Base-by-base conservation (phyloP, 2,329 filamentous ascomycete species). In the Ophiostoma triangulosporum region DNA sequence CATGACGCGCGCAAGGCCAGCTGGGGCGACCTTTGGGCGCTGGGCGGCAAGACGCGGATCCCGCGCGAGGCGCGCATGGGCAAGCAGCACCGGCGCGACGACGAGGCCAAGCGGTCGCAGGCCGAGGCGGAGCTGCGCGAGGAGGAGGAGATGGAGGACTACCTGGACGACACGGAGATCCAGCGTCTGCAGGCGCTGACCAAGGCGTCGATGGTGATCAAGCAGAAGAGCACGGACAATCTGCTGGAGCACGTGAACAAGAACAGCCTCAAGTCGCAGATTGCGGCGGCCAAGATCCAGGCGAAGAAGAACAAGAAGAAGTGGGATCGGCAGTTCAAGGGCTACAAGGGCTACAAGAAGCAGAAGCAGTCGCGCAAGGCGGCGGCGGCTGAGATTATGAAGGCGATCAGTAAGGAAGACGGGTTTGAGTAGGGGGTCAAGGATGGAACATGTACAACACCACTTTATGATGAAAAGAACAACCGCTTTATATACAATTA, bases 11-110 rank as follows among this genome's bases (percentile, higher is more conserved):
- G 93, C 57, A 98, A 98, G 70, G 78, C 84, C 0, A 72, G 71
- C 52, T 97, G 91, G 93, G 93, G 93, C 36, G 93, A 97, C 65
- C 73, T 97, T 9, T 98, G 93, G 93, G 89, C 91, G 0, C 73
- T 97, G 0, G 93, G 93, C 0, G 91, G 90, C 22, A 97, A 97
- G 74, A 94, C 88, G 0, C 76, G 88, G 12, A 77, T 85, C 4
- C 64, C 68, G 2, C 73, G 86, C 48, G 73, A 70, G 14, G 69
- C 86, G 43, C 77, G 81, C 7, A 68, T 85, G 3, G 86, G 86
- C 51, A 51, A 53, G 52, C 32, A 20, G 15, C 43, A 14, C 12
- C 12, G 9, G 14, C 14, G 15, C 14, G 43, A 9, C 3, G 43
- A 15, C 6, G 24, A 26, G 1, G 20, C 38, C 9, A 43, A 43